Evolutionary conservation across 2,329 filamentous ascomycete species (phyloP).

Genomic region (Curvularia spicifera): DNA sequence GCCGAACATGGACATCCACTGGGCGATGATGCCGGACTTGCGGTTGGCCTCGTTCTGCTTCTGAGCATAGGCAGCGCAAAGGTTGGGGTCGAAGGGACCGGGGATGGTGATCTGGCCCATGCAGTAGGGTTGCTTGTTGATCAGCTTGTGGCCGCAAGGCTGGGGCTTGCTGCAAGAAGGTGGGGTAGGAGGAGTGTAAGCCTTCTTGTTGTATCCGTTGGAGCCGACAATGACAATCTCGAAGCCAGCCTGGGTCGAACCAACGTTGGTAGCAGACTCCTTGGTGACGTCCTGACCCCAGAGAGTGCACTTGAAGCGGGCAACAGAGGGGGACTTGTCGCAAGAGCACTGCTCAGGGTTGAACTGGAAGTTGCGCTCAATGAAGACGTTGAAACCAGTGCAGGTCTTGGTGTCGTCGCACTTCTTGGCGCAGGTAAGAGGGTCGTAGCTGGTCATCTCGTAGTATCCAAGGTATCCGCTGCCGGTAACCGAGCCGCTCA

Average conservation of each 20-base stretch:
- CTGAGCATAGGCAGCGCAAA: constrained; percentile 34
- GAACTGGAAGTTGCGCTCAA: constrained; percentile 35
- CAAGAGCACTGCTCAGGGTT: constrained; percentile 36
- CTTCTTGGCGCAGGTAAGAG: constrained; percentile 25
- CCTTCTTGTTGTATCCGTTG: constrained; percentile 43
- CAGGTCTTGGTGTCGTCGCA: constrained; percentile 29
- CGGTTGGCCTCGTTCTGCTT: constrained; percentile 33
- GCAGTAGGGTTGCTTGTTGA: constrained; percentile 35
- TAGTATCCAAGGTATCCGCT: constrained; percentile 35
- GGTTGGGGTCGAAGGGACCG: constrained; percentile 33
- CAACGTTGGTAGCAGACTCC: constrained; percentile 29
- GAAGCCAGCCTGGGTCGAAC: constrained; percentile 31
- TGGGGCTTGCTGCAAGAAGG: constrained; percentile 33
- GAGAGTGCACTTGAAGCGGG: constrained; percentile 36
- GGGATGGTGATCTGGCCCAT: constrained; percentile 37
- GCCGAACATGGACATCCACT: constrained; percentile 25
- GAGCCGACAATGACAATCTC: constrained; percentile 41
- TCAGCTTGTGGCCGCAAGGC: constrained; percentile 29
- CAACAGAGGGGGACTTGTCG: constrained; percentile 24
- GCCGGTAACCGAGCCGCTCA: constrained; percentile 24
- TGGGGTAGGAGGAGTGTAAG: constrained; percentile 27
- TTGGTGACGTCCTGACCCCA: constrained; percentile 32
- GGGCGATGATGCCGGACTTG: constrained; percentile 23
- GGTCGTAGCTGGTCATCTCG: constrained; percentile 32
- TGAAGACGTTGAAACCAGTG: constrained; percentile 38